phyloP scores from a whole-genome alignment of 768 basidiomycete species.

The Suillus fuscotomentosus region DNA sequence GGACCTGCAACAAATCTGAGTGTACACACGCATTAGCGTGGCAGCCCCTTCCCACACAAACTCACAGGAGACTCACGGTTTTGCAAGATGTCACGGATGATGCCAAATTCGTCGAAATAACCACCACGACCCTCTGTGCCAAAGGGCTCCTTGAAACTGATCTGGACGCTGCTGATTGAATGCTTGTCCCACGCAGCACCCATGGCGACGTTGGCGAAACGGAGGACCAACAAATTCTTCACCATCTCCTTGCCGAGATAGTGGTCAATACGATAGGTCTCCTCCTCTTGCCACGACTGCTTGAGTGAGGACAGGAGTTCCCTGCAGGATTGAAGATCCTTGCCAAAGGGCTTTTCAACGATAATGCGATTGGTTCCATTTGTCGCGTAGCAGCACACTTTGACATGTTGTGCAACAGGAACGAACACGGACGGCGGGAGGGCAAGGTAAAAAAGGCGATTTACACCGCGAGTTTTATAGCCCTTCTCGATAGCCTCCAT shows the following conservation, averaged over 20 bases:
- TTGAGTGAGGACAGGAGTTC: conserved; percentile 78
- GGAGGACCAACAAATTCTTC: conserved; percentile 93
- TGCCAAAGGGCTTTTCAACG: conserved; percentile 98
- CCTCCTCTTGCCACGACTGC: conserved; percentile 90
- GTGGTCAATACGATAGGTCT: conserved; percentile 99
- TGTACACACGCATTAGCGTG: conserved; percentile 17
- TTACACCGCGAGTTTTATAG: conserved; percentile 60
- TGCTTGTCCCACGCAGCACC: conserved; percentile 94
- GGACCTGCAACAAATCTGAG: conserved; percentile 89
- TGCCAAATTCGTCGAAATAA: conserved; percentile 99
- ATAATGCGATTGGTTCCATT: conserved; percentile 87
- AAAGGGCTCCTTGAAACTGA: conserved; percentile 99
- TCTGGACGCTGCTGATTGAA: conserved; percentile 94
- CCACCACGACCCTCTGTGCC: conserved; percentile 99
- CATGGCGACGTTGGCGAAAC: conserved; percentile 93
- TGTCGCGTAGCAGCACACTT: conserved; percentile 72
- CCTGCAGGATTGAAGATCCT: conserved; percentile 83
- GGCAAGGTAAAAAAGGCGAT: conserved; percentile 96
- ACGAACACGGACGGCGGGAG: conserved; percentile 97
- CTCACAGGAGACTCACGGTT: conserved; percentile 73
- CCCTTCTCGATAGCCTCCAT: conserved; percentile 74
- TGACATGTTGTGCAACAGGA: conserved; percentile 80
- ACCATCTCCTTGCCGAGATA: conserved; percentile 99
- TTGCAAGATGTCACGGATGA: conserved; percentile 96
- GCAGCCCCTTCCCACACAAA: conserved; percentile 9